Evolutionary conservation across 2,329 filamentous ascomycete genomes (phyloP).

Genomic region (Pseudocercospora crystallina): DNA sequence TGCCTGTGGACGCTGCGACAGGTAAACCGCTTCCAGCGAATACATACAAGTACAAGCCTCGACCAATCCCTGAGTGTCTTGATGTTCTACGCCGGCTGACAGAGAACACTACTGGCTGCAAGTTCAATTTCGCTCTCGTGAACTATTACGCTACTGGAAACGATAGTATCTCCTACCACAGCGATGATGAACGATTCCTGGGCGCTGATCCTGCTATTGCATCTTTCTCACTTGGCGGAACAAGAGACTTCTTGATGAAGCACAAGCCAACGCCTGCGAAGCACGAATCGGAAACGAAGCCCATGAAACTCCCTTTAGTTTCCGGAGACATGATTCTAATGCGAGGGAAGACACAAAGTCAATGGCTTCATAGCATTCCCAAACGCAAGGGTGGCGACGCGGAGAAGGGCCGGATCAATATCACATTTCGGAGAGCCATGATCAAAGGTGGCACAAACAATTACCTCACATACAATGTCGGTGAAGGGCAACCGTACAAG

Average conservation of each 20-base stretch:
- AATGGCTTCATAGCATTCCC: conserved; percentile 77
- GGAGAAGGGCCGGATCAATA: conserved; percentile 66
- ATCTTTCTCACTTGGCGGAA: conserved; percentile 70
- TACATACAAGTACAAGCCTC: conserved; percentile 58
- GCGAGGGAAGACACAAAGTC: conserved; percentile 70
- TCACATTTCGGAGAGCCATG: conserved; percentile 73
- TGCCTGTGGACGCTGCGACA: conserved; percentile 45
- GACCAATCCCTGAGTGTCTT: conserved; percentile 70
- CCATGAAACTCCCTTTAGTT: conserved; percentile 55
- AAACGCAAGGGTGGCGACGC: conserved; percentile 67
- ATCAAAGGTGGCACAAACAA: conserved; percentile 74
- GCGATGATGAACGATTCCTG: conserved; percentile 76
- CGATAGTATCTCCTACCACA: conserved; percentile 78
- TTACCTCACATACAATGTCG: conserved; percentile 83
- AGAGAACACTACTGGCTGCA: conserved; percentile 64
- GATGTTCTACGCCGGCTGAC: conserved; percentile 62
- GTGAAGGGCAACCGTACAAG: conserved; percentile 64
- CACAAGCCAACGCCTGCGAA: conserved; percentile 61
- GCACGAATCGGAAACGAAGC: conserved; percentile 38
- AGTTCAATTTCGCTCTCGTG: conserved; percentile 76
- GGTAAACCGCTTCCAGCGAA: conserved; percentile 39
- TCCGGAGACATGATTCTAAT: conserved; percentile 80
- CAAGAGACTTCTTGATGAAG: conserved; percentile 75
- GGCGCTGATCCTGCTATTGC: conserved; percentile 70
- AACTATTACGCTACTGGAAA: conserved; percentile 79